A percentile compares a stretch with the other conserved stretches of the same genome.
phyloP scores from a whole-genome alignment of 805 yeast genomes.

The Myxozyma mucilagina region DNA sequence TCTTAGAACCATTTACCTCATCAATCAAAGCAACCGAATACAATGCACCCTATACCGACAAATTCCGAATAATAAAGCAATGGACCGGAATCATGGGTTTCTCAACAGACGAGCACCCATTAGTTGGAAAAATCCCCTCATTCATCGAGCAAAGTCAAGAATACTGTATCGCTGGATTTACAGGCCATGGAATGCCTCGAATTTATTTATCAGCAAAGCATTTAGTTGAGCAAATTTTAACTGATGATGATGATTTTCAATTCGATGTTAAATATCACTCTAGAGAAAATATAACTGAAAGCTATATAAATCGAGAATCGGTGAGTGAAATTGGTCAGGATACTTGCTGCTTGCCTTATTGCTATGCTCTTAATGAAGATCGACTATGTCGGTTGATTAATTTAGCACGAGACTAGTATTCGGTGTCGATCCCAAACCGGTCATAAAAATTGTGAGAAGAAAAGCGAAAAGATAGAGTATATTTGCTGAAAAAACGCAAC shows the following conservation, averaged over 20 bases:
- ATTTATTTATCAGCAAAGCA: slow-evolving; percentile 47
- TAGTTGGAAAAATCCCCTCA: slow-evolving; percentile 45
- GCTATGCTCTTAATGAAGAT: slow-evolving; percentile 1
- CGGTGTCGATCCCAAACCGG: not conserved
- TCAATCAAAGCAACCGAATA: slow-evolving; percentile 5
- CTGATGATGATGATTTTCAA: slow-evolving; percentile 19
- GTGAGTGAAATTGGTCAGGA: not conserved
- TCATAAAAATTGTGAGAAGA: not conserved
- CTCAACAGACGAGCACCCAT: slow-evolving; percentile 46
- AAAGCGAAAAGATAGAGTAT: too few species aligned
- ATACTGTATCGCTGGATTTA: slow-evolving; percentile 51
- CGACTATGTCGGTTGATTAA: not conserved
- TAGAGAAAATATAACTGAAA: not conserved
- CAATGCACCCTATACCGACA: not conserved
- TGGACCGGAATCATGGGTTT: slow-evolving; percentile 56
- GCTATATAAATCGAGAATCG: not conserved
- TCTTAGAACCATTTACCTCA: slow-evolving; percentile 35
- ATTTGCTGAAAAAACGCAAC: too few species aligned
- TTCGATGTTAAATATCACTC: slow-evolving; percentile 13
- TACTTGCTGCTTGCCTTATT: not conserved
- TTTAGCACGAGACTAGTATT: not conserved
- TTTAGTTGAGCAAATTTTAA: slow-evolving; percentile 34
- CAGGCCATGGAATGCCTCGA: slow-evolving; percentile 57
- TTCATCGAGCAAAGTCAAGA: slow-evolving; percentile 36
- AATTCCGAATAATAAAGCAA: slow-evolving; percentile 26